A percentile compares a stretch with the other conserved stretches of the same genome.
These are phyloP conservation scores for Periglandula ipomoeae DNA, from an alignment of 2,329 filamentous ascomycete genomes.

Conservation along the genomic window DNA sequence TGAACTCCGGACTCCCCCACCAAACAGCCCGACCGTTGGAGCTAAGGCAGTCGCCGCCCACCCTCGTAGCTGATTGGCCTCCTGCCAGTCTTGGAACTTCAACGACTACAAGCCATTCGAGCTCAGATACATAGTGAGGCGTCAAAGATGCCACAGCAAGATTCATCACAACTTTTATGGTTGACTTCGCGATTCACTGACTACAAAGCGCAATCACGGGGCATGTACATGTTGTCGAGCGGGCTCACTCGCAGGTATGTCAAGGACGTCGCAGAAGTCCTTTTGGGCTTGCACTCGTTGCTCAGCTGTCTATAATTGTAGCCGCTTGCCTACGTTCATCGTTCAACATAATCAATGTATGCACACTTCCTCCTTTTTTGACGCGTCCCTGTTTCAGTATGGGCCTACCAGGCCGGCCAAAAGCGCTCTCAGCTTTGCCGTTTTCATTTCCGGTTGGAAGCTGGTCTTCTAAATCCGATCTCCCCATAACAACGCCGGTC, in stretches of 20 bases:
- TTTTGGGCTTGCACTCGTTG: not conserved
- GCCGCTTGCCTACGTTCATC: not conserved
- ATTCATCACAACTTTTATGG: no score
- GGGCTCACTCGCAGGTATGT: not conserved
- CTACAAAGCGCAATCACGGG: no score
- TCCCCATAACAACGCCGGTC: conserved; percentile 5
- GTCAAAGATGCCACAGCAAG: no score
- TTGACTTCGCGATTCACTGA: no score
- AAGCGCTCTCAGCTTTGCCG: not conserved
- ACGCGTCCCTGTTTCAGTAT: not conserved
- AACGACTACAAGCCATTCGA: no score
- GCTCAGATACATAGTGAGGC: no score
- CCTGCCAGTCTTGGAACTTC: no score
- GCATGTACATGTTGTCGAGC: not conserved
- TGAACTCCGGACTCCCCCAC: no score
- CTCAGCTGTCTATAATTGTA: not conserved
- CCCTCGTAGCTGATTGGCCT: no score
- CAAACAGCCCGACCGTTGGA: no score
- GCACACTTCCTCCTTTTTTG: not conserved
- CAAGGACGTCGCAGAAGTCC: not conserved
- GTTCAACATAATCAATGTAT: not conserved
- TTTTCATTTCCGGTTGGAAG: not conserved
- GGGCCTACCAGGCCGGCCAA: not conserved
- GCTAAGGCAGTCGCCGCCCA: no score
- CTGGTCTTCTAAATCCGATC: not conserved